A percentile compares a stretch with the other conserved stretches of the same genome.
Conservation (phyloP, 805 yeast species). For the Ogataea pini region DNA sequence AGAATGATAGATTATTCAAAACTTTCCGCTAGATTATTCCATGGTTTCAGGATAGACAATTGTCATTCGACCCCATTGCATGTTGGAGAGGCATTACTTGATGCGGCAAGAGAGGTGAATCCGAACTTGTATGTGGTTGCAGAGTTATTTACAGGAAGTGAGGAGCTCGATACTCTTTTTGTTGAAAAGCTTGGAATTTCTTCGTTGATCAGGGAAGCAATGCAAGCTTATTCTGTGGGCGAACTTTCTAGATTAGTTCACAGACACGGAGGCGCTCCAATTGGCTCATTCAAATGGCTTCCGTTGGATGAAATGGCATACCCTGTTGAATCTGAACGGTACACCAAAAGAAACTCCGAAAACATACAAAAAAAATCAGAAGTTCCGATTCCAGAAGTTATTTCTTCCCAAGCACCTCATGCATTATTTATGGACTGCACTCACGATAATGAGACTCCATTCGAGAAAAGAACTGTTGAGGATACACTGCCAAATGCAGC, state of each 20-base stretch:
- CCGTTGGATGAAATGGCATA: slow-evolving; percentile 76
- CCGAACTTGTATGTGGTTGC: slow-evolving; percentile 92
- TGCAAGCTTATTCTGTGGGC: slow-evolving; percentile 90
- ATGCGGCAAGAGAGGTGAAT: slow-evolving; percentile 80
- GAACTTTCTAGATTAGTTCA: slow-evolving; percentile 87
- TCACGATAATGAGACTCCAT: slow-evolving; percentile 91
- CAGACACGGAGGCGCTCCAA: slow-evolving; percentile 92
- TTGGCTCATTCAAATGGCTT: slow-evolving; percentile 83
- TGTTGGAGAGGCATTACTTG: slow-evolving; percentile 87
- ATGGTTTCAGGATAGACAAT: slow-evolving; percentile 91
- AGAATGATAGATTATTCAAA: slow-evolving; percentile 80
- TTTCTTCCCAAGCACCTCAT: slow-evolving; percentile 77
- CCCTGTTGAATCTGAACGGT: slow-evolving; percentile 50
- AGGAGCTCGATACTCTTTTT: slow-evolving; percentile 82
- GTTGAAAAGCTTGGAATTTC: slow-evolving; percentile 90
- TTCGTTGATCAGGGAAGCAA: slow-evolving; percentile 90
- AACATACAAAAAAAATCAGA: slow-evolving; percentile 51
- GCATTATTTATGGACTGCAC: slow-evolving; percentile 98
- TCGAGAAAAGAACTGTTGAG: slow-evolving; percentile 86
- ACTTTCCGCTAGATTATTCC: slow-evolving; percentile 69
- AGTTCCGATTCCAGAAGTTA: slow-evolving; percentile 63
- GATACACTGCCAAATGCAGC: slow-evolving; percentile 97
- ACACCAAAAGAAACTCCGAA: slow-evolving; percentile 23
- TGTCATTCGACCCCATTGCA: slow-evolving; percentile 96
- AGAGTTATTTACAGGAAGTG: slow-evolving; percentile 91